Evolutionary conservation across 305 asterid genomes (phyloP), one percentile per base, ranked within the genome.

Genomic region (Ilex paraguariensis): DNA sequence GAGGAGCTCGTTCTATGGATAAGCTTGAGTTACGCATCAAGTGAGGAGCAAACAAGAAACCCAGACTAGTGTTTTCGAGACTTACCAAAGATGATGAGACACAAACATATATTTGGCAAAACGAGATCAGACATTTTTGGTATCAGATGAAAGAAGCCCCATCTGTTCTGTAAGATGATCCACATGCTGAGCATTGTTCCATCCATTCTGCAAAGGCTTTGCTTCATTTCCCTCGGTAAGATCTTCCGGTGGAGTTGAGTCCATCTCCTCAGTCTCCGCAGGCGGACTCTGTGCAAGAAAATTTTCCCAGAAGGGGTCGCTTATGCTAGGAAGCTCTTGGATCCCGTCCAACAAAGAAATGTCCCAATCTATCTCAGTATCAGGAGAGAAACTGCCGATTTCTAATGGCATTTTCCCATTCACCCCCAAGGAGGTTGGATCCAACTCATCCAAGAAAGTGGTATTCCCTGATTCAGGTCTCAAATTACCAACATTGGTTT

Each of bases 281-380:
- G 76, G 73, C 16, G 92, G 82, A 73, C 82, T 82, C 66, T 66
- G 77, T 16, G 31, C 56, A 36, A 92, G 84, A 64, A 82, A 80
- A 72, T 84, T 84, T 36, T 89, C 97, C 97, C 95, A 92, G 61
- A 87, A 92, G 36, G 90, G 86, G 66, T 85, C 93, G 17, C 66
- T 66, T 54, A 84, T 74, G 36, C 74, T 87, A 54, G 94, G 96
- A 80, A 86, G 91, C 54, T 82, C 95, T 44, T 75, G 85, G 54
- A 84, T 73, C 56, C 79, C 87, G 51, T 84, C 94, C 66, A 88
- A 64, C 73, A 86, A 68, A 44, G 71, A 33, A 63, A 50, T 66
- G 8, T 82, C 86, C 98, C 97, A 92, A 45, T 84, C 95, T 46
- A 82, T 66, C 39, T 68, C 67, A 3, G 79, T 63, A 53, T 75